Evolutionary conservation across 1,284 basidiomycete genomes (phyloP), one percentile per base, ranked within the genome.

Genomic region (Ustilago shanxiensis): DNA sequence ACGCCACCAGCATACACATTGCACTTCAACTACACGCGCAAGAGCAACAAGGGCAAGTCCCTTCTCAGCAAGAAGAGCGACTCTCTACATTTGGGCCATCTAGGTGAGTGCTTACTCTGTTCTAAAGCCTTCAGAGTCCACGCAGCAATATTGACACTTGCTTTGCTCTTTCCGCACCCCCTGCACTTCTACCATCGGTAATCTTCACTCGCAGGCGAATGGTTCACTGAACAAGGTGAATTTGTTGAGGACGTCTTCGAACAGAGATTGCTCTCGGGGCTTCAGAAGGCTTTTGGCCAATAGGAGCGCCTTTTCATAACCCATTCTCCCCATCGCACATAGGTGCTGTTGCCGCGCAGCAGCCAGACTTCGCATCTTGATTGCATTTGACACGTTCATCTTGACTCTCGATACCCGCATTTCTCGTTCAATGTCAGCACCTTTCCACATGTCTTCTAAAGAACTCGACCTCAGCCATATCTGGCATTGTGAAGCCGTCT

Each of bases 221-320:
- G 83, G 82, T 83, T 85, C 70, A 83, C 82, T 13, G 60, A 80
- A n/a, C 64, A 81, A 41, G 84, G 84, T 22, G 84, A 84, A 52
- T 85, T 85, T 45, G 64, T 76, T 5, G 75, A 83, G 62, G 31
- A 39, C 28, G 63, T 79, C 51, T 85, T 85, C 65, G 66, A 79
- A 53, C 54, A 79, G 59, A 66, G 77, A 10, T 61, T 85, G n/a
- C 54, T 81, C 13, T 60, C 71, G 9, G 66, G 63, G 3, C 76
- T 85, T 22, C 56, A 79, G n/a, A 79, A 80, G 59, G 71, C 75
- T 10, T 72, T 77, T 20, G 76, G 77, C 31, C 66, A 79, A 33
- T 75, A 68, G 56, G 29, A 14, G 2, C 24, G 4, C 11, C 14
- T 5, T n/a, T 29, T 7, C 7, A 20, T 16, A 2, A 11, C 22